Base-by-base conservation (phyloP, 371 early-diverging fungal species). In the Catenaria anguillulae region DNA sequence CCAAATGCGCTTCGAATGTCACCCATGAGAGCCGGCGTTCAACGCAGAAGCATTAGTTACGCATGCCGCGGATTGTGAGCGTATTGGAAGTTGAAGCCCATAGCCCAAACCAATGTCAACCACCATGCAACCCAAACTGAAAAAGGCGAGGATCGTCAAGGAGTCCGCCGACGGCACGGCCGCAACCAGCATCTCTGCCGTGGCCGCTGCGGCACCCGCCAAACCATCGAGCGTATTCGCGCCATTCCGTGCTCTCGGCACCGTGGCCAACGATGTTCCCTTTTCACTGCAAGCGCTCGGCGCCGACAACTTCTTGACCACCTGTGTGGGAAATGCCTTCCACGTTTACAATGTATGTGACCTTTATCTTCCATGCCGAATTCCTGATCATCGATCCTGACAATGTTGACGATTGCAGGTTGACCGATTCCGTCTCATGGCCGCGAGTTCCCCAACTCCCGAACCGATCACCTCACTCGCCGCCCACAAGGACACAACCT, bases 161-260 rank as follows among this genome's bases (percentile, higher is more conserved):
- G n/a, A n/a, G n/a, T n/a, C n/a, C n/a, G n/a, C n/a, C n/a, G n/a
- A n/a, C n/a, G n/a, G n/a, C n/a, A n/a, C n/a, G n/a, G n/a, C n/a
- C n/a, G n/a, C n/a, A n/a, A n/a, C n/a, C n/a, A n/a, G n/a, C n/a
- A n/a, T n/a, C n/a, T n/a, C n/a, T n/a, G n/a, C n/a, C n/a, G n/a
- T n/a, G n/a, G n/a, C n/a, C n/a, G n/a, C n/a, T n/a, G n/a, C n/a
- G n/a, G n/a, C 40, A 5, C 10, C 40, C 40, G 40, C 52, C 29
- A 8, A 8, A 19, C 29, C 52, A 6, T 50, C 58, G 24, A 15
- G 13, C 0, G 24, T 90, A 56, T 92, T 83, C 67, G 82, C 81
- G 55, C 90, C 91, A 42, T 92, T 88, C 73, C 76, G 92, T 64
- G 89, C 92, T 4, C 77, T 94, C 40, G 93, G 96, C 42, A 88